phyloP scores from a whole-genome alignment of 192 early-diverging fungal genomes.

The Coemansia erecta region DNA sequence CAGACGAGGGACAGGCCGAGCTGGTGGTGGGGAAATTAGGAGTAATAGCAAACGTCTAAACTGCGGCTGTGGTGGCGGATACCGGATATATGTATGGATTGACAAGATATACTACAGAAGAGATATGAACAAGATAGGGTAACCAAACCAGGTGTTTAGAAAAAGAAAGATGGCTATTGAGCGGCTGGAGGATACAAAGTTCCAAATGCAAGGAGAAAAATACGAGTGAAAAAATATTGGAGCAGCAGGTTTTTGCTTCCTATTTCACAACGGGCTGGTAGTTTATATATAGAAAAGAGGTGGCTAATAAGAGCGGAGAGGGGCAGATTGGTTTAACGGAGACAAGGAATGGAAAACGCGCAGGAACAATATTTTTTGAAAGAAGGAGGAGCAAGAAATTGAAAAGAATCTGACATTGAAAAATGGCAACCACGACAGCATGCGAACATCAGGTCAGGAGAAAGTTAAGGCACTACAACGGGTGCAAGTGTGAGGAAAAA shows the following conservation, averaged over 20 bases:
- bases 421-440: constrained; percentile 2
- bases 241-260: not conserved
- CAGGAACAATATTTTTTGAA: constrained; percentile 7
- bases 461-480: constrained; percentile 7
- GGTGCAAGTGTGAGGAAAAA: constrained; percentile 3
- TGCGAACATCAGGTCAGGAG: constrained; percentile 6
- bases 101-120: constrained; percentile 5
- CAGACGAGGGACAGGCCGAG: not conserved
- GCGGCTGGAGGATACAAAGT: not conserved
- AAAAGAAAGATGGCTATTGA: constrained; percentile 2
- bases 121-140: not conserved
- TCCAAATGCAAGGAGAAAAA: constrained; percentile 8
- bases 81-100: constrained; percentile 2
- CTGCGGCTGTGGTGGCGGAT: not conserved
- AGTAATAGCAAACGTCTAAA: not conserved
- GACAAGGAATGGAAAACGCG: constrained; percentile 2
- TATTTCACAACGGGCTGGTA: constrained; percentile 2
- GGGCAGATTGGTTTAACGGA: constrained; percentile 1
- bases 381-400: not conserved
- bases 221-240: not conserved
- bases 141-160: constrained; percentile 5
- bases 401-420: constrained; percentile 5
- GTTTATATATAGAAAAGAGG: constrained; percentile 10
- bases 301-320: constrained; percentile 8
- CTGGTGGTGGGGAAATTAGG: not conserved